These are phyloP conservation scores for Limonium bicolor DNA, from an alignment of 148 eudicot species.

Conservation along the genomic window DNA sequence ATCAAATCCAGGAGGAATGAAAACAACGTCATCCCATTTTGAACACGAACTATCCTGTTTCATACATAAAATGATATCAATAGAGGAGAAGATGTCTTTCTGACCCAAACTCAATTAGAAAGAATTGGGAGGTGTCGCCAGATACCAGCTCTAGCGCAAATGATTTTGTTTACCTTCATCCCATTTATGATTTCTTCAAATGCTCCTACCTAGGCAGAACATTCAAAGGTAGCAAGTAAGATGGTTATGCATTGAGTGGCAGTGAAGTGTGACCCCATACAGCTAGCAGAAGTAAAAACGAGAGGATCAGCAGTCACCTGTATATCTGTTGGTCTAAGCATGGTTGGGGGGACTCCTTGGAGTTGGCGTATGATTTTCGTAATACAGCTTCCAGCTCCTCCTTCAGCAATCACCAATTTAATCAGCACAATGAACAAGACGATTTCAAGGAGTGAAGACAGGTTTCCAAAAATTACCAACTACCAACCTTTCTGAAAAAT, in stretches of 20 bases:
- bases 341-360: slow-evolving; percentile 50
- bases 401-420: slow-evolving; percentile 16
- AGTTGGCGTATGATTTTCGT: slow-evolving; percentile 42
- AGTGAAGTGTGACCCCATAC: background rate
- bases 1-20: slow-evolving; percentile 94
- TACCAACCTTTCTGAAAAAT: slow-evolving; percentile 74
- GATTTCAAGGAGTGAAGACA: background rate
- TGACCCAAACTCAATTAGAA: background rate
- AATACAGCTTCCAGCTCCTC: slow-evolving; percentile 83
- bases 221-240: background rate
- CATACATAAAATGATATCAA: no score
- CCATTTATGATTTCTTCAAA: slow-evolving; percentile 78
- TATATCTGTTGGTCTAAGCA: slow-evolving; percentile 48
- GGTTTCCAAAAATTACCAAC: background rate
- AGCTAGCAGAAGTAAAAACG: background rate
- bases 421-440: background rate
- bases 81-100: background rate
- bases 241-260: background rate
- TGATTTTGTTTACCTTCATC: slow-evolving; percentile 95
- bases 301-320: slow-evolving; percentile 27
- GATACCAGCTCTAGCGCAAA: no score
- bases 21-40: slow-evolving; percentile 76
- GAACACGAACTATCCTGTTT: slow-evolving; percentile 46
- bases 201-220: slow-evolving; percentile 46
- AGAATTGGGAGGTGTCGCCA: background rate